phyloP scores from a whole-genome alignment of 176 grass and related monocot species.

The Eleusine indica region DNA sequence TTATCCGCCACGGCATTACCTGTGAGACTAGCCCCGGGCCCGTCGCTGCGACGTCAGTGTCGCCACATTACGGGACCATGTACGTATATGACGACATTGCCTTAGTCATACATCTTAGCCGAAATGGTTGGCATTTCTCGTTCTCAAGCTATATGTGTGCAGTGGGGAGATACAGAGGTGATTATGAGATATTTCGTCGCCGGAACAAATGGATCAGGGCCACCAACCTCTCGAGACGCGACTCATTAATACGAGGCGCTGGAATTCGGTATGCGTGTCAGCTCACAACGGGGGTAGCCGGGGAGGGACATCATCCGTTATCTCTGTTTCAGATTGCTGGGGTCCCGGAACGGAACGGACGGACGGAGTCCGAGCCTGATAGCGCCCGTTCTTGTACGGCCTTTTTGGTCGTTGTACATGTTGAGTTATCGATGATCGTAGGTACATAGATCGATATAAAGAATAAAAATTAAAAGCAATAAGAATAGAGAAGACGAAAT shows the following conservation, averaged over 20 bases:
- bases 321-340: background rate
- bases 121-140: constrained; percentile 28
- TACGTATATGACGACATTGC: background rate
- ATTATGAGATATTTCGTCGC: constrained; percentile 21
- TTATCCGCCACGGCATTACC: background rate
- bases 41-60: background rate
- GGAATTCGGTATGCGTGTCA: constrained; percentile 27
- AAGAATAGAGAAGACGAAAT: too few relatives aligned
- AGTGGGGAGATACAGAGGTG: background rate
- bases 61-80: background rate
- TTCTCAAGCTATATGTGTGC: background rate
- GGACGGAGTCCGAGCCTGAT: too few relatives aligned
- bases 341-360: background rate
- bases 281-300: background rate
- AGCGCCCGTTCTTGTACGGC: too few relatives aligned
- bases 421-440: too few relatives aligned
- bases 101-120: background rate
- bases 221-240: background rate
- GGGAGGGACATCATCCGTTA: background rate
- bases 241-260: background rate
- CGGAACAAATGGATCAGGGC: background rate
- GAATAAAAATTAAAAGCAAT: too few relatives aligned
- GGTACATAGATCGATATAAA: too few relatives aligned
- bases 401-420: too few relatives aligned
- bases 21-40: background rate